Evolutionary conservation across 2,329 filamentous ascomycete genomes (phyloP).

Genomic region (Dryadomyces quercivorus): DNA sequence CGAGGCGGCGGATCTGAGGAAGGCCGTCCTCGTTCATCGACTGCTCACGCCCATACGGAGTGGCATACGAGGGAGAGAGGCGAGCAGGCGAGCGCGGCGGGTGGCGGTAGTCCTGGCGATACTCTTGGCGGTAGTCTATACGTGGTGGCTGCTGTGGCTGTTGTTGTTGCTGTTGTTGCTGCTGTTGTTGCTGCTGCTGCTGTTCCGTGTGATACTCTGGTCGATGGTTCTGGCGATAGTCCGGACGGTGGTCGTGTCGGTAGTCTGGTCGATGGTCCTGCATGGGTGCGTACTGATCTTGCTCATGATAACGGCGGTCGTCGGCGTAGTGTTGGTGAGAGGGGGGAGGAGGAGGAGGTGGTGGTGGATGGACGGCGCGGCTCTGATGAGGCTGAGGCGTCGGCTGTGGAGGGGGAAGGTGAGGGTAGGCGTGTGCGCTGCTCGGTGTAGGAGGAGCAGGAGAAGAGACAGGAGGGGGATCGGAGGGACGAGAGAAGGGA

Average conservation of each 20-base stretch:
- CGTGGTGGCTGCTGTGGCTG: background rate
- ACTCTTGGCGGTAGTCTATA: background rate
- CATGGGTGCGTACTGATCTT: slow-evolving; percentile 40
- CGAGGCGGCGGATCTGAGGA: background rate
- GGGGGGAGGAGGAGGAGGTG: slow-evolving; percentile 21
- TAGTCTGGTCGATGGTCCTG: slow-evolving; percentile 32
- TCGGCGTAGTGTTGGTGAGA: slow-evolving; percentile 26
- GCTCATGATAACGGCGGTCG: slow-evolving; percentile 46
- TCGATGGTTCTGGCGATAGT: slow-evolving; percentile 2
- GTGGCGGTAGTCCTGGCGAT: slow-evolving; percentile 3
- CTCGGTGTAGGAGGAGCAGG: background rate
- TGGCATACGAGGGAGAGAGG: background rate
- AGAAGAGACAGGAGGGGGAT: slow-evolving; percentile 14
- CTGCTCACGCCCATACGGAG: background rate
- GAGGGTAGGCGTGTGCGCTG: background rate
- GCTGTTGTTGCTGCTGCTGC: background rate
- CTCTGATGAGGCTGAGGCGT: background rate
- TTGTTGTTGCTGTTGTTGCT: background rate
- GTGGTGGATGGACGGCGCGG: background rate
- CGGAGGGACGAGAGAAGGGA: slow-evolving; percentile 25
- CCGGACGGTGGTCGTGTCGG: background rate
- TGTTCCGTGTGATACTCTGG: background rate
- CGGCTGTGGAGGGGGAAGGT: background rate
- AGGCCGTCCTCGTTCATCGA: background rate
- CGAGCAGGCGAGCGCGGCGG: background rate